Evolutionary conservation across 2,329 filamentous ascomycete genomes (phyloP), one percentile per base, ranked within the genome.

Genomic region (Alternaria arborescens): DNA sequence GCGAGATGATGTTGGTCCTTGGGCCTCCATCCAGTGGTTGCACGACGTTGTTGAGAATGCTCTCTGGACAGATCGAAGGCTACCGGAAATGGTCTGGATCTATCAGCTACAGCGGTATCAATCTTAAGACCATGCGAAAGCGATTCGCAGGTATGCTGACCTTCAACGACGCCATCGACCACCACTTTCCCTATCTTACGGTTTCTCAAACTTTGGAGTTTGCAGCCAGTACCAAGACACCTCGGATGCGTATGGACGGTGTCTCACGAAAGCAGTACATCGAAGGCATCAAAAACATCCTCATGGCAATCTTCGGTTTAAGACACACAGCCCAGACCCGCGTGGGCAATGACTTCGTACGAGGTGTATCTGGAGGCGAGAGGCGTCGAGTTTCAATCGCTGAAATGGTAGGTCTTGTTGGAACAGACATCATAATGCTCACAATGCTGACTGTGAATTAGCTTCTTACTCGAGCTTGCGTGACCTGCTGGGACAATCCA

Each of bases 201-300:
- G 93, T 96, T 3, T 89, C 91, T 60, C 91, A 96, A 75, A 96
- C 93, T 0, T 84, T 97, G 1, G 87, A 85, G 0, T 96, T 97
- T 74, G 92, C 92, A 0, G 80, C 94, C 5, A 89, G 93, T 68
- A 90, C 89, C 89, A 91, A 43, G 41, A 12, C 20, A 43, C 41
- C 18, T 11, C 18, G 24, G 20, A 24, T 22, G 20, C 10, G 20
- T 16, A 43, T 26, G 6, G 24, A 43, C 24, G 20, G 24, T 6
- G 24, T 43, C 41, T 26, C 24, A 6, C 41, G 24, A 43, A 43
- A 26, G 41, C 41, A 43, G 41, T 26, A 43, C 16, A 38, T 38
- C 16, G 36, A 38, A 38, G 36, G 36, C 3, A 5, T n/a, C 36
- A 38, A 38, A 16, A 38, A 38, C n/a, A 38, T 38, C n/a, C 36